phyloP scores from a whole-genome alignment of 768 basidiomycete species.

The Boletus rex-veris region DNA sequence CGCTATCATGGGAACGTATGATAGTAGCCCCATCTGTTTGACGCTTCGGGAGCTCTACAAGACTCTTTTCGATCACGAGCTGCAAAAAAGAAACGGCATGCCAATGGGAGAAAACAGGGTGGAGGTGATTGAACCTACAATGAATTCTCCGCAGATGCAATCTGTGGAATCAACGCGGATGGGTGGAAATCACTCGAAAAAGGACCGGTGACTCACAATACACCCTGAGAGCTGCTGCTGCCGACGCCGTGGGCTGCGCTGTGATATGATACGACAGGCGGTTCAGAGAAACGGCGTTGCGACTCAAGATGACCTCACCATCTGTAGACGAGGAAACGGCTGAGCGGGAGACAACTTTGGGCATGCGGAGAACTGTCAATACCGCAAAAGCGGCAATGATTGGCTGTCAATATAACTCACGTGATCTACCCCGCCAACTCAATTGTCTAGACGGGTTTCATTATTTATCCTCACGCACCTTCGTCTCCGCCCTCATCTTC shows the following conservation, averaged over 20 bases:
- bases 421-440: slow-evolving; percentile 23
- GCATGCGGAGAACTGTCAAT: slow-evolving; percentile 50
- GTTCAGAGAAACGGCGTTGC: not conserved
- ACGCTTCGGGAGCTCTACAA: slow-evolving; percentile 64
- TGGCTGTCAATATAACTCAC: slow-evolving; percentile 16
- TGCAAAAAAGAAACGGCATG: slow-evolving; percentile 26
- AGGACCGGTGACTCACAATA: slow-evolving; percentile 56
- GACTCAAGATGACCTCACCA: slow-evolving; percentile 43
- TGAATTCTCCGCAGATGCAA: slow-evolving; percentile 86
- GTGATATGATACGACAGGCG: slow-evolving; percentile 7
- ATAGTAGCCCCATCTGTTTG: slow-evolving; percentile 79
- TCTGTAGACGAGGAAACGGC: slow-evolving; percentile 86
- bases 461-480: slow-evolving; percentile 19
- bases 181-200: slow-evolving; percentile 2
- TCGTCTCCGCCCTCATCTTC: slow-evolving; percentile 21
- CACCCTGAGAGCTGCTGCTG: slow-evolving; percentile 71
- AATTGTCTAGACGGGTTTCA: slow-evolving; percentile 25
- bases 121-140: slow-evolving; percentile 46
- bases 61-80: slow-evolving; percentile 80
- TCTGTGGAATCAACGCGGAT: slow-evolving; percentile 42
- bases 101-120: slow-evolving; percentile 1
- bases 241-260: slow-evolving; percentile 80
- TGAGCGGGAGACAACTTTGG: slow-evolving; percentile 88
- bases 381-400: not conserved
- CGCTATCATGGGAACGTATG: slow-evolving; percentile 67